Evolutionary conservation across 2,329 filamentous ascomycete genomes (phyloP).

Genomic region (Pseudogymnoascus sp.): DNA sequence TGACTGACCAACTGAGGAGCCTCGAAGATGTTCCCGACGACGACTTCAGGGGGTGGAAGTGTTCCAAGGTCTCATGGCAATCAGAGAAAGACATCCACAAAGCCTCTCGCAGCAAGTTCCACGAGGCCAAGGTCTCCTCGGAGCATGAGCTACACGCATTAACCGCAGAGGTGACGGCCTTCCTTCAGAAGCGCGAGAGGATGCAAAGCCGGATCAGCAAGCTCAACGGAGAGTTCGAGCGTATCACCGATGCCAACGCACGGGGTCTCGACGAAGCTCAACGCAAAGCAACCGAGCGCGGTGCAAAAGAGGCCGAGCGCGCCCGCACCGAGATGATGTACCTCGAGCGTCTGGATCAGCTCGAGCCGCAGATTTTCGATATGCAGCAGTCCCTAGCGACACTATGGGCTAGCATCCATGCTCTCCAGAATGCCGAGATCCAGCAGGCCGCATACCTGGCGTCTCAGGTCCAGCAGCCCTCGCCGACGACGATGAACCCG

Average conservation of each 20-base stretch:
- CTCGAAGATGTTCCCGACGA: constrained; percentile 58
- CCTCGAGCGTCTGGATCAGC: constrained; percentile 19
- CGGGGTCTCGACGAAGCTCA: constrained; percentile 38
- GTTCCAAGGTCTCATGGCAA: constrained; percentile 48
- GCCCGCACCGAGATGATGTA: constrained; percentile 22
- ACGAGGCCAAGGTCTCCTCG: constrained; percentile 53
- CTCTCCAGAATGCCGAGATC: constrained; percentile 11
- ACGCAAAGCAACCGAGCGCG: constrained; percentile 25
- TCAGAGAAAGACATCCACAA: constrained; percentile 40
- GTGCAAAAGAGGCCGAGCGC: constrained; percentile 23
- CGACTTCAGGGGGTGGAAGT: constrained; percentile 44
- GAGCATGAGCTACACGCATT: constrained; percentile 57
- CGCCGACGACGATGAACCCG: constrained; percentile 2
- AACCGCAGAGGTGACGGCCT: constrained; percentile 55
- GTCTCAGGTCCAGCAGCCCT: neutral
- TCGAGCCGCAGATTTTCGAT: constrained; percentile 12
- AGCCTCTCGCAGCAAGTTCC: constrained; percentile 43
- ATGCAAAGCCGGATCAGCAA: constrained; percentile 64
- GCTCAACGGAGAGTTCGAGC: constrained; percentile 64
- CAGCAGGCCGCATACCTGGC: constrained; percentile 9
- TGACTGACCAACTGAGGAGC: constrained; percentile 54
- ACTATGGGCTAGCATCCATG: constrained; percentile 12
- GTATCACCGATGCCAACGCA: constrained; percentile 60
- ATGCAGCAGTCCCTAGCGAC: constrained; percentile 10
- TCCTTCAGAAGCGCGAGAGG: constrained; percentile 65